Conservation (phyloP, 2,329 filamentous ascomycete genomes). For the Anisogramma anomala region DNA sequence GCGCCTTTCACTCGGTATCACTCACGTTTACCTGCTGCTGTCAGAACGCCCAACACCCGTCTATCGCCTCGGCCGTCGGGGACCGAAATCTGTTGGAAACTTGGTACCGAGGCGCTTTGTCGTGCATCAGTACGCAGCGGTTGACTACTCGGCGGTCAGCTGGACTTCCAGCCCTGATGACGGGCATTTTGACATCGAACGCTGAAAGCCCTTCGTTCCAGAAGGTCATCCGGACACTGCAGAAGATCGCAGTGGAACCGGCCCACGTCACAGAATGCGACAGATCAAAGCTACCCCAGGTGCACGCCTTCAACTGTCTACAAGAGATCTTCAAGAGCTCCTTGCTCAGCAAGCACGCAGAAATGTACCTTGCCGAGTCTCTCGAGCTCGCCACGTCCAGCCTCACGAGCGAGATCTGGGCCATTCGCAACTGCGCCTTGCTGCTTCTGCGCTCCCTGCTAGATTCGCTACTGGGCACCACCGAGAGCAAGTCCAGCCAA, state of each 20-base stretch:
- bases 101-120: slow-evolving; percentile 65
- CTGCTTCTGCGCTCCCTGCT: slow-evolving; percentile 81
- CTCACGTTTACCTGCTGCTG: slow-evolving; percentile 79
- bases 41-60: slow-evolving; percentile 41
- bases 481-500: slow-evolving; percentile 53
- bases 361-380: slow-evolving; percentile 60
- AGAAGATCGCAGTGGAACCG: slow-evolving; percentile 43
- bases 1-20: slow-evolving; percentile 86
- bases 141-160: slow-evolving; percentile 85
- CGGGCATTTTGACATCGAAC: slow-evolving; percentile 64
- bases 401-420: slow-evolving; percentile 79
- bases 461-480: slow-evolving; percentile 64
- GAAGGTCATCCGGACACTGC: slow-evolving; percentile 51
- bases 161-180: slow-evolving; percentile 77
- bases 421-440: slow-evolving; percentile 84
- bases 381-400: slow-evolving; percentile 71
- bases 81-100: slow-evolving; percentile 39
- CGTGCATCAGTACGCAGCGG: slow-evolving; percentile 61
- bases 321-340: slow-evolving; percentile 86
- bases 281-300: slow-evolving; percentile 66
- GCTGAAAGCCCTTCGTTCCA: slow-evolving; percentile 48
- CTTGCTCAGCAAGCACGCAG: slow-evolving; percentile 58
- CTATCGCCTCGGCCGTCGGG: slow-evolving; percentile 22
- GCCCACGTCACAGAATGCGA: slow-evolving; percentile 45
- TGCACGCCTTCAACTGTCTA: slow-evolving; percentile 88